phyloP scores from a whole-genome alignment of 2,329 filamentous ascomycete genomes.

The Colletotrichum sp. region DNA sequence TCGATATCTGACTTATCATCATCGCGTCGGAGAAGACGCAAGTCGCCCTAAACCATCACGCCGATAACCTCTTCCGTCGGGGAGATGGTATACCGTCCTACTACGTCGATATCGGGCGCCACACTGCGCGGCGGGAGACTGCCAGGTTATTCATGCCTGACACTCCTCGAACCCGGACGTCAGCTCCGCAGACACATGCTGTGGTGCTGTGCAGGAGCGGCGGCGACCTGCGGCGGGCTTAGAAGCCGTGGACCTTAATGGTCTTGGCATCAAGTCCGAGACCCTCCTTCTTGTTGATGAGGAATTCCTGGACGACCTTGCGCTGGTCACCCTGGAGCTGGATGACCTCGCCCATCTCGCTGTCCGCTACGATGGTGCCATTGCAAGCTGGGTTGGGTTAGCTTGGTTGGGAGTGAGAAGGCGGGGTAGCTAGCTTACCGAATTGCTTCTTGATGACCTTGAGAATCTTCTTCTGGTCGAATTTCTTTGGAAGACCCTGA shows the following conservation, averaged over 20 bases:
- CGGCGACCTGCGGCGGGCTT: constrained; percentile 45
- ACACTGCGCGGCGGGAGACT: constrained; percentile 13
- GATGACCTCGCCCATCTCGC: constrained; percentile 98
- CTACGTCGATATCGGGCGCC: constrained; percentile 16
- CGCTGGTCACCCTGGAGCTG: constrained; percentile 99
- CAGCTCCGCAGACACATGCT: neutral
- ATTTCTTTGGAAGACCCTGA: constrained; percentile 98
- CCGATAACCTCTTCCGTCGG: constrained; percentile 16
- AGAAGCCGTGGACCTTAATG: constrained; percentile 79
- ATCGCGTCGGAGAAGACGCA: constrained; percentile 17
- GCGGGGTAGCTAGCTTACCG: constrained; percentile 59
- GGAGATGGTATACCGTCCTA: constrained; percentile 18
- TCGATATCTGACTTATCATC: constrained; percentile 8
- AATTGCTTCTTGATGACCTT: constrained; percentile 99
- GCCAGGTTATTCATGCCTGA: neutral
- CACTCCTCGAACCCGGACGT: constrained; percentile 14
- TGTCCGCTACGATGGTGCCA: constrained; percentile 97
- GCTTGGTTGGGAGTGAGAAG: constrained; percentile 23
- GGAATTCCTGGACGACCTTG: constrained; percentile 97
- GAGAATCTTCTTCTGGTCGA: constrained; percentile 99
- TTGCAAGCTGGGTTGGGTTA: constrained; percentile 77
- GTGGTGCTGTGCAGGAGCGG: constrained; percentile 31
- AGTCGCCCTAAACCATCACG: constrained; percentile 20
- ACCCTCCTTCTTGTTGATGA: constrained; percentile 94
- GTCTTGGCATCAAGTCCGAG: constrained; percentile 94